Evolutionary conservation across 371 early-diverging fungal species (phyloP), one percentile per base, ranked within the genome.

Genomic region (Apophysomyces sp.): DNA sequence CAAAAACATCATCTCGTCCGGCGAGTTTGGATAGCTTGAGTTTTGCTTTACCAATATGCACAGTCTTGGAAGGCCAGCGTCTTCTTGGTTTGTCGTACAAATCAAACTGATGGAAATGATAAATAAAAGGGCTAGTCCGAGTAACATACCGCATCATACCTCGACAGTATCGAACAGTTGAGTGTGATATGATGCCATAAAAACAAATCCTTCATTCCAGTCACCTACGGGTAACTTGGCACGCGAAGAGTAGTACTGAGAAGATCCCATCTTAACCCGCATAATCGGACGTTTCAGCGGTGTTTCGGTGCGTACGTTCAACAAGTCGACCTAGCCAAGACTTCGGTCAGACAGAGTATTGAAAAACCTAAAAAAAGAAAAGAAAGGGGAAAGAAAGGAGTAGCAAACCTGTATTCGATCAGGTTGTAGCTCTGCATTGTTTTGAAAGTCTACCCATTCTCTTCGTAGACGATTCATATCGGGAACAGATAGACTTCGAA

Each of bases 151-250:
- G 13, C 26, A 24, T 52, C 30, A 63, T 71, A 75, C 80, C 64
- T 80, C 80, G 27, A 80, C 66, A 11, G 75, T 80, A 72, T 78
- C 74, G 63, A 78, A 78, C 34, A 78, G 56, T 52, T 78, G 78
- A 3, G 73, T 68, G 39, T 78, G 78, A 52, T 71, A 78, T 3
- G 78, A 74, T n/a, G 75, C 64, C 6, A 67, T 63, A 57, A 78
- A 78, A 1, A 74, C 30, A 31, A 78, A 78, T 8, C 78, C 78
- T 69, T 78, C 80, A 39, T 80, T 80, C 80, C 80, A 80, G 40
- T 80, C 73, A 12, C 80, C 80, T 12, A 69, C 72, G 2, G 58
- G 32, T 40, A 65, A 57, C 51, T 69, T 71, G 34, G 75, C 67
- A 9, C 73, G 58, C 30, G 73, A 67, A 26, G 77, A 71, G 53